phyloP scores from a whole-genome alignment of 768 basidiomycete genomes.

The Megacollybia marginata region DNA sequence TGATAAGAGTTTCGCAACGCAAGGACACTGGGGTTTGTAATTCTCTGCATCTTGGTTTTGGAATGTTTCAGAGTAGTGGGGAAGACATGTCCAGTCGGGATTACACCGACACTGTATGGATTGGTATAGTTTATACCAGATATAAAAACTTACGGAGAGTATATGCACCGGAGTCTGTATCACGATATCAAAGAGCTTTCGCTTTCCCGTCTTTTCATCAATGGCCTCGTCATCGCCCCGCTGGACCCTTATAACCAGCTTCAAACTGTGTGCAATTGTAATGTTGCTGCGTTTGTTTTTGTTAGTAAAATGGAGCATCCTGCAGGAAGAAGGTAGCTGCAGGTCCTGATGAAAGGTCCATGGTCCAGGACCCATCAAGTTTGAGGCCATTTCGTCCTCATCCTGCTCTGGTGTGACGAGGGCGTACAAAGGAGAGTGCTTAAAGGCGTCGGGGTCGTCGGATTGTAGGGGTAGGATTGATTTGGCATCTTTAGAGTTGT shows the following conservation, averaged over 20 bases:
- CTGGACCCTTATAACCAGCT: conserved; percentile 78
- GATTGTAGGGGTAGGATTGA: conserved; percentile 77
- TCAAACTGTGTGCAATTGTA: conserved; percentile 66
- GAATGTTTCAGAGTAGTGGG: conserved; percentile 57
- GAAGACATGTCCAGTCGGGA: conserved; percentile 71
- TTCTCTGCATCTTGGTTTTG: conserved; percentile 28
- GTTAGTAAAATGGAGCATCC: conserved; percentile 66
- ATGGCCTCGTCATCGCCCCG: conserved; percentile 61
- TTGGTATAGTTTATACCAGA: not conserved
- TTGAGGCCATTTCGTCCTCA: conserved; percentile 49
- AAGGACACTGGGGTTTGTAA: conserved; percentile 38
- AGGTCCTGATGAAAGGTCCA: conserved; percentile 75
- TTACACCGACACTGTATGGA: conserved; percentile 69
- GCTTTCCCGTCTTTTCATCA: conserved; percentile 60
- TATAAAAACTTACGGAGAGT: conserved; percentile 58
- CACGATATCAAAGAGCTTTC: conserved; percentile 82
- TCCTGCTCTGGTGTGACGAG: conserved; percentile 43
- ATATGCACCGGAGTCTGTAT: conserved; percentile 83
- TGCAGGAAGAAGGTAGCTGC: conserved; percentile 59
- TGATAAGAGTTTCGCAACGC: conserved; percentile 12
- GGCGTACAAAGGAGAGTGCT: conserved; percentile 56
- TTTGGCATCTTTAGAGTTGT: conserved; percentile 41
- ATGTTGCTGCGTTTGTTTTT: conserved; percentile 74
- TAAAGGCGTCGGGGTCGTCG: conserved; percentile 55
- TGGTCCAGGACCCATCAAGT: conserved; percentile 73